A percentile compares a stretch with the other conserved stretches of the same genome.
Conservation (phyloP, 495 filamentous ascomycete genomes). For the Aspergillus biplanus region DNA sequence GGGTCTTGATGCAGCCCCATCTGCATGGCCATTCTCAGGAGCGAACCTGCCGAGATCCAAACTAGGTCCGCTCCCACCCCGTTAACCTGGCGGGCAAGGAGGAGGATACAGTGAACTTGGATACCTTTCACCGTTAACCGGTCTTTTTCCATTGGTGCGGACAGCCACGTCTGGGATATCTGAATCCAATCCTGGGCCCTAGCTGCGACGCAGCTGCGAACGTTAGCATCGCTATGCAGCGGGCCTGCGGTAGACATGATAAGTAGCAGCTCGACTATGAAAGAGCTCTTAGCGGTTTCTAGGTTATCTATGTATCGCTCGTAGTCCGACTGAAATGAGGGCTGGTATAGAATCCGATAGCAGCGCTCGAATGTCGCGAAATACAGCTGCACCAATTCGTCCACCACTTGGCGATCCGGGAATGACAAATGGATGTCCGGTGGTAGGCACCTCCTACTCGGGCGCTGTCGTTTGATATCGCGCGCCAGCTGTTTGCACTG, state of each 20-base stretch:
- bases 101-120: slow-evolving; percentile 53
- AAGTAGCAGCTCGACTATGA: slow-evolving; percentile 48
- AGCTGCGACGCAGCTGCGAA: slow-evolving; percentile 31
- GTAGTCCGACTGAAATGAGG: slow-evolving; percentile 52
- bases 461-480: slow-evolving; percentile 28
- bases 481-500: slow-evolving; percentile 35
- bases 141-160: slow-evolving; percentile 53
- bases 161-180: slow-evolving; percentile 54
- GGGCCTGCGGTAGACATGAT: slow-evolving; percentile 47
- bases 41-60: slow-evolving; percentile 55
- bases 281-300: slow-evolving; percentile 30
- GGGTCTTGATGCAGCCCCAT: slow-evolving; percentile 62
- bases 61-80: slow-evolving; percentile 52
- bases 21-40: slow-evolving; percentile 56
- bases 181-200: slow-evolving; percentile 49
- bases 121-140: slow-evolving; percentile 45
- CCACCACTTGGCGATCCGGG: slow-evolving; percentile 37
- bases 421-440: slow-evolving; percentile 25
- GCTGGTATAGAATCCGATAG: slow-evolving; percentile 51
- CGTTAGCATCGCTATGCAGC: slow-evolving; percentile 31
- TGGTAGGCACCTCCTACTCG: slow-evolving; percentile 28
- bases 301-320: slow-evolving; percentile 39
- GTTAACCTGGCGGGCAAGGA: slow-evolving; percentile 53
- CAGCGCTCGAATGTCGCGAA: slow-evolving; percentile 52
- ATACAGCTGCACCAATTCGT: slow-evolving; percentile 48